phyloP scores from a whole-genome alignment of 2,329 filamentous ascomycete genomes.

The Ramularia collo-cygni region DNA sequence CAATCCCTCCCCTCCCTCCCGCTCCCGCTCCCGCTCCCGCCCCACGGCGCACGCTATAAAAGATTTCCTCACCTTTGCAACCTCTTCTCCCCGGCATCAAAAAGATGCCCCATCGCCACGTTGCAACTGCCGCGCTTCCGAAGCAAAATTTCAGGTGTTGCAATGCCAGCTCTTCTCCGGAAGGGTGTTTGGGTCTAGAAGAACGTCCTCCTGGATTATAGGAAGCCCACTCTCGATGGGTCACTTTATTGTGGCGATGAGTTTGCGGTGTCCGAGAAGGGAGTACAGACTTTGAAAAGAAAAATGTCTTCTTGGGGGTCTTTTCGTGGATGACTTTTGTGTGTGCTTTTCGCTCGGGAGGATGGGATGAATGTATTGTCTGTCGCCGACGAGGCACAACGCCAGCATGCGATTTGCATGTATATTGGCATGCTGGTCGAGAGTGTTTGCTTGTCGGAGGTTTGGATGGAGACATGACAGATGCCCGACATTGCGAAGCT shows the following conservation, averaged over 20 bases:
- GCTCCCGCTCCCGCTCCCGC: too few species aligned
- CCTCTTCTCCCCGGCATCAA: constrained; percentile 46
- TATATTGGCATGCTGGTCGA: too few species aligned
- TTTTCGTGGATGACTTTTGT: too few species aligned
- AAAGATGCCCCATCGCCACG: constrained; percentile 63
- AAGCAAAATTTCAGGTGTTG: constrained; percentile 46
- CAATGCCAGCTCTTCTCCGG: constrained; percentile 57
- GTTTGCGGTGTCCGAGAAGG: constrained; percentile 64
- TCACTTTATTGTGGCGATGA: constrained; percentile 68
- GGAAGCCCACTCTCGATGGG: constrained; percentile 65
- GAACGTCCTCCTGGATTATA: constrained; percentile 52
- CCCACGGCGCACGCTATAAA: constrained; percentile 5
- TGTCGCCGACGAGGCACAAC: too few species aligned
- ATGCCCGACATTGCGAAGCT: too few species aligned
- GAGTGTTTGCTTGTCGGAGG: too few species aligned
- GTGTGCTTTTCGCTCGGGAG: too few species aligned
- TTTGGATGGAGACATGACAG: too few species aligned
- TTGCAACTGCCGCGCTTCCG: constrained; percentile 1
- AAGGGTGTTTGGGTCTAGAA: constrained; percentile 53
- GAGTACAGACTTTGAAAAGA: constrained; percentile 55
- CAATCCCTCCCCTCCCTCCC: background rate
- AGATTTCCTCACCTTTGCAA: constrained; percentile 12
- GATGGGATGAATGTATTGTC: too few species aligned
- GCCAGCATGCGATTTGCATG: too few species aligned
- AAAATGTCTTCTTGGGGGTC: too few species aligned